Conservation (phyloP, 331 rosid species). For the Telfairia occidentalis region DNA sequence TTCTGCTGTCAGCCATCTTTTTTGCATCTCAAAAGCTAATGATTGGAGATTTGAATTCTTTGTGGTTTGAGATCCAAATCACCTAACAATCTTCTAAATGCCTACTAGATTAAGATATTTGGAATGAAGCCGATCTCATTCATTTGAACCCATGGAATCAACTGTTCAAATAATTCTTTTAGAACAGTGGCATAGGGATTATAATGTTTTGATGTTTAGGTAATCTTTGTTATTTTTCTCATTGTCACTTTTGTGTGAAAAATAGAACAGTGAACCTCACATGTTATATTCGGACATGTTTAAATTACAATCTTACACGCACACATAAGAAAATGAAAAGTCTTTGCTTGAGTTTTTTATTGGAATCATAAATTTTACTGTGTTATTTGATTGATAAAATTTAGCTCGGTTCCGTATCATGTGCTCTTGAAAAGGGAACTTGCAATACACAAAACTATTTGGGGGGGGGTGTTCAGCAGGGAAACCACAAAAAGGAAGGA, state of each 20-base stretch:
- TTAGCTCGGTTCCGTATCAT: neutral
- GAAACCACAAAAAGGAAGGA: slow-evolving; percentile 1
- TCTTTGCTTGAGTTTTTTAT: neutral
- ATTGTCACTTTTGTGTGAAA: neutral
- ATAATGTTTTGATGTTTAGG: neutral
- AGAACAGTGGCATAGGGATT: neutral
- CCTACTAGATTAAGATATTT: neutral
- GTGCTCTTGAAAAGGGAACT: neutral
- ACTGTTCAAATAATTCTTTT: slow-evolving; percentile 6
- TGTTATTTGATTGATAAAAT: neutral
- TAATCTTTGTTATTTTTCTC: neutral
- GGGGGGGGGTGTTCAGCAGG: no score
- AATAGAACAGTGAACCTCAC: neutral
- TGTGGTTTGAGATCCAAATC: neutral
- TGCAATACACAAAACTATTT: slow-evolving; percentile 12
- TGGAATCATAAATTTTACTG: slow-evolving; percentile 3
- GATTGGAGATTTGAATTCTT: slow-evolving; percentile 3
- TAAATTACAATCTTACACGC: neutral
- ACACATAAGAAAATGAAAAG: neutral
- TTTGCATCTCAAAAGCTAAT: slow-evolving; percentile 3
- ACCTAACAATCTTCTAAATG: neutral
- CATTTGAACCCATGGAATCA: neutral
- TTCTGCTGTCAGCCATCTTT: slow-evolving; percentile 4
- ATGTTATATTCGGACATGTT: neutral
- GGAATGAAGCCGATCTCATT: neutral